Conservation (phyloP, 768 basidiomycete genomes). For the Mrakia frigida region DNA sequence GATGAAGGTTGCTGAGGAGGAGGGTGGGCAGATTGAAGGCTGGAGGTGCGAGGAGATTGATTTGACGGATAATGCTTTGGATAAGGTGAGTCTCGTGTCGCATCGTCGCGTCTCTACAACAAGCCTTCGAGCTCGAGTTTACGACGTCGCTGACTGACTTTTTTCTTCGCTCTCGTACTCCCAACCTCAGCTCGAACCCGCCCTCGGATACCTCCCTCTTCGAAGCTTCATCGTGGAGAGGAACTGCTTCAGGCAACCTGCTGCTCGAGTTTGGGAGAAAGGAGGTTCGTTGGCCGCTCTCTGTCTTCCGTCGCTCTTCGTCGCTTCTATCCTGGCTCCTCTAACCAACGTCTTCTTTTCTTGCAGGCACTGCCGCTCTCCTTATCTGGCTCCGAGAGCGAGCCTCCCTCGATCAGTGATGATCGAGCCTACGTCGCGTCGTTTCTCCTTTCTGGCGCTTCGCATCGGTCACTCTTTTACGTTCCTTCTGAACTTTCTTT, state of each 20-base stretch:
- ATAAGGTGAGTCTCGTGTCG: slow-evolving; percentile 12
- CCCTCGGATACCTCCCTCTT: slow-evolving; percentile 34
- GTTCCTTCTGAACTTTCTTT: too few species aligned
- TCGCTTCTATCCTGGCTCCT: too few species aligned
- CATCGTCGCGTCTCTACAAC: background rate
- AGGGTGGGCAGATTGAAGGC: background rate
- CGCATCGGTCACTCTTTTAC: too few species aligned
- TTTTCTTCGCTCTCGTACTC: background rate
- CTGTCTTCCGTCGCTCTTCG: too few species aligned
- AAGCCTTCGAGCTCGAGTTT: too few species aligned
- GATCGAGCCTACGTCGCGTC: too few species aligned
- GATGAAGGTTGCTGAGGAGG: slow-evolving; percentile 18
- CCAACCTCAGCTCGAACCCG: slow-evolving; percentile 23
- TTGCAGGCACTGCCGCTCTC: too few species aligned
- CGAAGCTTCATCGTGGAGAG: slow-evolving; percentile 33
- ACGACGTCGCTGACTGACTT: background rate
- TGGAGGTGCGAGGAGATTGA: slow-evolving; percentile 32
- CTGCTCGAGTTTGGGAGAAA: slow-evolving; percentile 34
- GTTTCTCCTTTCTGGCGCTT: too few species aligned
- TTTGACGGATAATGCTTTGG: slow-evolving; percentile 24
- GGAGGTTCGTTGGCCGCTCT: background rate
- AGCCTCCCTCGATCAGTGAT: too few species aligned
- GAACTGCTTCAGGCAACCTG: slow-evolving; percentile 34
- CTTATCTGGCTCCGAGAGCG: too few species aligned
- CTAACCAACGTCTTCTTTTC: too few species aligned